Evolutionary conservation across 2,329 filamentous ascomycete species (phyloP).

Genomic region (Apiospora koreana): DNA sequence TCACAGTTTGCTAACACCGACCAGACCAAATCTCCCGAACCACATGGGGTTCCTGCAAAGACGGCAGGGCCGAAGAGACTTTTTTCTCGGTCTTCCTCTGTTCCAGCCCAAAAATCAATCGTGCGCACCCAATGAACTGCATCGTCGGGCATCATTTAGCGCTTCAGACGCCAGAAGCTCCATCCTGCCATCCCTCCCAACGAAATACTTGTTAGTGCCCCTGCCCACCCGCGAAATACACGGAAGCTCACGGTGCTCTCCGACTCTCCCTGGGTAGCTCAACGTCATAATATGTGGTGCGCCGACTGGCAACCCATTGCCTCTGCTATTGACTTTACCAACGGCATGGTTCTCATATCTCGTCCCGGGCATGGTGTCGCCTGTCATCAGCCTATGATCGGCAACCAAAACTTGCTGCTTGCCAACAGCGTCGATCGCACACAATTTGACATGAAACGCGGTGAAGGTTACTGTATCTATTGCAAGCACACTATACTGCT

Average conservation of each 20-base stretch:
- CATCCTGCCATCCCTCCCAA: neutral
- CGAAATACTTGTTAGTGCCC: neutral
- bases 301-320: neutral
- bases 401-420: neutral
- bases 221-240: neutral
- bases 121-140: neutral
- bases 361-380: neutral
- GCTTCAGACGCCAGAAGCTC: neutral
- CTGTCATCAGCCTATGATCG: neutral
- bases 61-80: neutral
- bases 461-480: neutral
- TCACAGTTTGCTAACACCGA: neutral
- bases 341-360: neutral
- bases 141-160: neutral
- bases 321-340: neutral
- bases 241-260: neutral
- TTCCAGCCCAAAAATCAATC: neutral
- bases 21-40: neutral
- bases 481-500: neutral
- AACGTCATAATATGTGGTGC: conserved; percentile 8
- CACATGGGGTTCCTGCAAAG: neutral
- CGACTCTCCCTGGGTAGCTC: neutral
- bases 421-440: neutral
- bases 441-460: conserved; percentile 1
- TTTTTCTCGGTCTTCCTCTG: neutral